Base-by-base conservation (phyloP, 2,329 filamentous ascomycete species). In the Aspergillus intermedius region DNA sequence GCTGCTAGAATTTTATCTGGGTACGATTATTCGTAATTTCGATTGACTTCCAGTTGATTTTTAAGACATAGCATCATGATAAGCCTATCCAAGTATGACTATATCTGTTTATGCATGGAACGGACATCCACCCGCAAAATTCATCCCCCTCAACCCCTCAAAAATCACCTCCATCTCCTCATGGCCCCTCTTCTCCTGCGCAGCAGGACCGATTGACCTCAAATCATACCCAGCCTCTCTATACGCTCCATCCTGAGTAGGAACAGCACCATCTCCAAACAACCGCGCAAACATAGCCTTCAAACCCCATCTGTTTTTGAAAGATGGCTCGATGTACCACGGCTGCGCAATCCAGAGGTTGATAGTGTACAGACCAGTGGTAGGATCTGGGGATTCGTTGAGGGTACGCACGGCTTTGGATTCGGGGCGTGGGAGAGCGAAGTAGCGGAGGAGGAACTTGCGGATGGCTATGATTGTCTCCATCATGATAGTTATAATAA, bases 291-390 rank as follows among this genome's bases (percentile, higher is more conserved):
- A 22, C 40, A 51, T 49, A 4, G 57, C 51, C 4, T 47, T 47
- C 1, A 45, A 42, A 9, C 52, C 50, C 49, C 52, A 60, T 19
- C 57, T 40, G 23, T 51, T 47, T 42, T 40, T 45, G 34, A 58
- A 40, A 0, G 49, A 60, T 6, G 59, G 59, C 13, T 57, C 52
- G 1, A 62, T 44, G 25, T 62, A 62, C 54, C 54, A 62, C 0
- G 59, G 57, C 32, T 60, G 49, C 2, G 48, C 50, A 4, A 54
- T 44, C 46, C 45, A 53, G 12, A 49, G 19, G 15, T 45, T 47
- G 15, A 34, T 34, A 1, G 39, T 51, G 25, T 49, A 55, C 8
- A 50, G 19, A 4, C 46, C 51, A 2, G 50, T 49, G 0, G 17
- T 4, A 6, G 44, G 46, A 22, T 55, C 42, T 19, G 48, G 51